Base-by-base conservation (phyloP, 495 filamentous ascomycete species). In the Platismatia glauca region DNA sequence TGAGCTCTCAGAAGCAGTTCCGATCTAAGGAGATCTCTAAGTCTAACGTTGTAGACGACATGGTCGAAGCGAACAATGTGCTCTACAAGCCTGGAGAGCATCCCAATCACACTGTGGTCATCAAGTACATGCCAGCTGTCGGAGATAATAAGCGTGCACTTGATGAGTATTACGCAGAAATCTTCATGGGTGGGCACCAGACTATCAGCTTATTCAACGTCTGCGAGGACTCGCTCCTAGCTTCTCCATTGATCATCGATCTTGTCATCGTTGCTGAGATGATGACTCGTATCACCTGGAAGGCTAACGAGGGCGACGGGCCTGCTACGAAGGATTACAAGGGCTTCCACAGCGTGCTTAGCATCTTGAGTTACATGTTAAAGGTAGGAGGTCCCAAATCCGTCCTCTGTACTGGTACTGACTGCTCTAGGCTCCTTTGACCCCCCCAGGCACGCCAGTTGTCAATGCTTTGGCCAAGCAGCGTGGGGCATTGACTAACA, bases 11-110 rank as follows among this genome's bases (percentile, higher is more conserved):
- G 75, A 89, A 86, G 81, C 95, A 97, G 75, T 98, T 98, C 84
- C 90, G 94, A 70, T 96, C 91, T 75, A 98, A 98, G 85, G 94
- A 98, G 78, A 98, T 98, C 71, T 93, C 89, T 77, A 98, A 97
- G 84, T 91, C 89, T 69, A 98, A 96, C 71, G 93, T 98, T 18
- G 94, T 98, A 60, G 93, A 98, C 74, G 94, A 98, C 78, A 97
- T 97, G 94, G 94, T 98, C 59, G 91, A 89, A 65, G 91, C 94
- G 70, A 98, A 98, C 80, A 79, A 75, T 52, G 86, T 97, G 38
- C 81, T 98, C 52, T 98, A 98, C 79, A 82, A 84, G 72, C 77
- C 88, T 71, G 91, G 87, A 67, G 90, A 95, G 78, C 89, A 93
- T 74, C 89, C 89, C 18, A 86, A 95, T 69, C 89, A 95, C 79